Evolutionary conservation across 2,329 filamentous ascomycete species (phyloP), one percentile per base, ranked within the genome.

Genomic region (Herpotrichia juniperi): DNA sequence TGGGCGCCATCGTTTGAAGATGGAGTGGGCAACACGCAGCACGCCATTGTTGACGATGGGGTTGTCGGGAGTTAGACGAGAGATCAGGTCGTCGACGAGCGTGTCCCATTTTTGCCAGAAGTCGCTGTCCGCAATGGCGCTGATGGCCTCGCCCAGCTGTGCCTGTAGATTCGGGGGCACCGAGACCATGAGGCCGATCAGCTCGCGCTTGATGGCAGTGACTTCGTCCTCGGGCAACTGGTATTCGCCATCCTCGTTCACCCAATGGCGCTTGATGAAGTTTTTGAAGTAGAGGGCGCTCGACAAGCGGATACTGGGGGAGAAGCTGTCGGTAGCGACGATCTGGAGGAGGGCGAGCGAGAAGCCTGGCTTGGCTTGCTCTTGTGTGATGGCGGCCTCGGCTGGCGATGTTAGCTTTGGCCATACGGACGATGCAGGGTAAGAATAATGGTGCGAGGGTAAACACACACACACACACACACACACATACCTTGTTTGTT

Each of bases 221-320:
- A 99, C 93, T 79, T 97, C 94, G 62, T 90, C 84, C 56, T 81
- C 73, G 11, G 90, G 86, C 31, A 99, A 84, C 77, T 93, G 94
- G 81, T 99, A 94, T 74, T 89, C 88, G 70, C 94, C 93, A 76
- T 97, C 90, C 71, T 96, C 93, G 74, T 97, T 91, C 64, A 91
- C 90, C 86, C 96, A 99, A 80, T 92, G 94, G 71, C 89, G 86
- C 75, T 90, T 89, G 69, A 99, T 92, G 75, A 96, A 96, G 80
- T 99, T 99, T 79, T 99, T 99, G 84, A 99, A 99, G 79, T 90
- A 94, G 54, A 99, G 83, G 24, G 94, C 91, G 66, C 90, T 91
- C 6, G 93, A 86, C 35, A 99, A 86, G 57, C 94, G 87, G 55
- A 90, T 94, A 66, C 90, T 93, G 59, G 82, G 77, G 34, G 91